phyloP scores from a whole-genome alignment of 768 basidiomycete genomes.

The Botryobasidium botryosum region DNA sequence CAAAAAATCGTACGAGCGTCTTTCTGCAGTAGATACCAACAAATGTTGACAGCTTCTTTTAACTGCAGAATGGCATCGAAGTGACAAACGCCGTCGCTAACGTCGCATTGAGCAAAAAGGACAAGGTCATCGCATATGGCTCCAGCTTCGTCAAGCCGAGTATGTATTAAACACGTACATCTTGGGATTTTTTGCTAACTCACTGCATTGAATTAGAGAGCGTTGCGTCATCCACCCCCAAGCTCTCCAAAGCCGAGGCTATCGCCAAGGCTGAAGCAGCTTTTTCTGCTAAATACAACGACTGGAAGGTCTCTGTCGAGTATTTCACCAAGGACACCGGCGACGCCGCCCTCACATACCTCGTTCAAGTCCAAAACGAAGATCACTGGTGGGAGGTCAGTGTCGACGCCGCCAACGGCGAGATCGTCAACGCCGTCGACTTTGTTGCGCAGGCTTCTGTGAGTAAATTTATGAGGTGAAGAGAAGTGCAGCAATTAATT shows the following conservation, averaged over 20 bases:
- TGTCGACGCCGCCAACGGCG: too few relatives aligned
- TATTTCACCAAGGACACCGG: slow-evolving; percentile 27
- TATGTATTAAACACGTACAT: slow-evolving; percentile 12
- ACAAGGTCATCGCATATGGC: slow-evolving; percentile 28
- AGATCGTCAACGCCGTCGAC: slow-evolving; percentile 33
- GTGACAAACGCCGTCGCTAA: slow-evolving; percentile 28
- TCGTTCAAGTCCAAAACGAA: too few relatives aligned
- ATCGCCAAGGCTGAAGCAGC: too few relatives aligned
- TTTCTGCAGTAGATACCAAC: too few relatives aligned
- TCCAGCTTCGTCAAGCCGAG: slow-evolving; percentile 31
- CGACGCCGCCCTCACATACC: slow-evolving; percentile 25
- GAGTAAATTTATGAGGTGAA: too few relatives aligned
- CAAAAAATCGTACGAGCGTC: slow-evolving; percentile 2
- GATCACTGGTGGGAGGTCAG: too few relatives aligned
- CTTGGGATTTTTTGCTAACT: background rate
- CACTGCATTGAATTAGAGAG: too few relatives aligned
- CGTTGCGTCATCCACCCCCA: slow-evolving; percentile 23
- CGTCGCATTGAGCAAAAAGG: too few relatives aligned
- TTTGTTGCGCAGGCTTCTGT: slow-evolving; percentile 32
- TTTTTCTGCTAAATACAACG: slow-evolving; percentile 28
- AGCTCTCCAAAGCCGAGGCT: too few relatives aligned
- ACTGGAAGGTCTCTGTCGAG: slow-evolving; percentile 24
- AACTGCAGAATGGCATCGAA: slow-evolving; percentile 21
- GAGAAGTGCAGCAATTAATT: too few relatives aligned
- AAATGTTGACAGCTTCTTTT: too few relatives aligned